Base-by-base conservation (phyloP, 2,329 filamentous ascomycete species). In the Aspergillus uvarum region DNA sequence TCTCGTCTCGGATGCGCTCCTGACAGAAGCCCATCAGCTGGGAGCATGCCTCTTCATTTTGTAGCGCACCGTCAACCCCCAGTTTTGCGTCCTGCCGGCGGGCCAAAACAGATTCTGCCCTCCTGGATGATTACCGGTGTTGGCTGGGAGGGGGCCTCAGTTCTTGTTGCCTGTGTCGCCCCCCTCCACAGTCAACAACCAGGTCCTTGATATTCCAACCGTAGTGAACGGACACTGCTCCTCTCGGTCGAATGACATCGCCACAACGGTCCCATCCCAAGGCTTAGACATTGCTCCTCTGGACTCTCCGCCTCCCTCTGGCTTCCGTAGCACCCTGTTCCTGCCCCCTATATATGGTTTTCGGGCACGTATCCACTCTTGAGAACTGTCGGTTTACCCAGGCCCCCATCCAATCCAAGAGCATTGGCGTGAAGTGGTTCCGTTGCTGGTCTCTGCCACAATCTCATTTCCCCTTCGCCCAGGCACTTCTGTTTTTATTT, bases 341-440 rank as follows among this genome's bases (percentile, higher is more conserved):
- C 7, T 44, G 38, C 53, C 52, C 53, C 53, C 53, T 55, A 55
- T 55, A 55, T 55, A 55, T 55, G 47, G 44, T 55, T 55, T 31
- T 35, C 32, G 42, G 53, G 53, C 42, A 55, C 42, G 42, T 55
- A 55, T 55, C 42, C 51, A 53, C 38, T 47, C 53, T 32, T n/a
- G 19, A 32, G 51, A 16, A 16, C 31, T 52, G 31, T 32, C 51
- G 53, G 53, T 55, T 55, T 55, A 55, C 44, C 53, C 22, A 47
- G 42, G 53, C 53, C 42, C 52, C 47, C 29, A 14, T 47, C 53
- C 53, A 55, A 55, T 48, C 31, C 51, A 31, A 52, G 32, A 12
- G 51, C 51, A 38, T 55, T 12, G 21, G 26, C 42, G 42, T 55
- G 48, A 44, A 44, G 42, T 55, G 53, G 53, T 55, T 21, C 53